A percentile compares a stretch with the other conserved stretches of the same genome.
Conservation (phyloP, 2,329 filamentous ascomycete species). For the Nannizziopsis arthrosporioides region DNA sequence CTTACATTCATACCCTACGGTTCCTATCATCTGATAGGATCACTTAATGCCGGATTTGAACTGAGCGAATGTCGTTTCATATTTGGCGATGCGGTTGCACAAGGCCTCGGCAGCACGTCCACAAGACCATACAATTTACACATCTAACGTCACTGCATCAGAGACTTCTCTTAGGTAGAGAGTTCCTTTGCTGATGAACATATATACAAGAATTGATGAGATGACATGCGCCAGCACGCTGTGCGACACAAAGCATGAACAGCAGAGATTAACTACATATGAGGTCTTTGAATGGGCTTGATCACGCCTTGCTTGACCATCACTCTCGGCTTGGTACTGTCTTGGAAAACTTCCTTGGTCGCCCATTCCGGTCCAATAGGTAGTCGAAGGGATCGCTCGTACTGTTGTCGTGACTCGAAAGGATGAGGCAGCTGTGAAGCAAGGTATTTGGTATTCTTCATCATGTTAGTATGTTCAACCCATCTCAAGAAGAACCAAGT, state of each 20-base stretch:
- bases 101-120: not conserved
- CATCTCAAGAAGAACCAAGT: constrained; percentile 3
- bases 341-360: constrained; percentile 91
- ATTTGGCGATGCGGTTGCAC: too few species aligned
- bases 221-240: not conserved
- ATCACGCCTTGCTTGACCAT: constrained; percentile 87
- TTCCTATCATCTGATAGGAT: constrained; percentile 3
- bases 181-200: not conserved
- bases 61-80: too few species aligned
- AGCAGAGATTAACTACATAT: constrained; percentile 31
- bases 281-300: constrained; percentile 70
- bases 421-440: constrained; percentile 73
- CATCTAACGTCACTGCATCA: too few species aligned
- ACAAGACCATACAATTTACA: not conserved
- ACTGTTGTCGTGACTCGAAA: constrained; percentile 80
- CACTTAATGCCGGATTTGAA: not conserved
- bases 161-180: too few species aligned
- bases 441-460: constrained; percentile 74
- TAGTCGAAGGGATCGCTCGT: constrained; percentile 74
- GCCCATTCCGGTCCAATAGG: constrained; percentile 91
- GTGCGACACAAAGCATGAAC: not conserved
- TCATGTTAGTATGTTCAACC: not conserved
- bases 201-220: not conserved
- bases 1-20: not conserved
- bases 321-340: constrained; percentile 75